Percentiles rank a stretch among this genome's conserved stretches.
These are phyloP conservation scores for Fusarium pseudonygamai DNA, from an alignment of 2,329 filamentous ascomycete genomes.

Conservation along the genomic window DNA sequence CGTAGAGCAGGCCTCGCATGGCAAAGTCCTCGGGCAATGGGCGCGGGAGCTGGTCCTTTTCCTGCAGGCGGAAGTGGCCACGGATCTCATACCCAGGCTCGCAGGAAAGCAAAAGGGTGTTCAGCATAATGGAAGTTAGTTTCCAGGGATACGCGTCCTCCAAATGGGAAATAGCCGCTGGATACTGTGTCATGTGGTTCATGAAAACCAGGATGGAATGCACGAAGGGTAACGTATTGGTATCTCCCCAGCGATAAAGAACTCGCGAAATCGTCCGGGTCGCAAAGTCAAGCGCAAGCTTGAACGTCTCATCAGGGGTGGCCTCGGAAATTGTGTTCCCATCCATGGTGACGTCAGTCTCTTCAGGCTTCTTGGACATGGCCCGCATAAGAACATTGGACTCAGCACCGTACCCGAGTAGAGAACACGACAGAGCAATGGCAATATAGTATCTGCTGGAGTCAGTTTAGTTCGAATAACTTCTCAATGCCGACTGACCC, in stretches of 20 bases:
- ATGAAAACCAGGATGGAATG: constrained; percentile 72
- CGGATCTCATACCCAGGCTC: constrained; percentile 50
- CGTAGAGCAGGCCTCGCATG: constrained; percentile 70
- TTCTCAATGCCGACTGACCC: constrained; percentile 46
- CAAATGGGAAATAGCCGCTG: constrained; percentile 55
- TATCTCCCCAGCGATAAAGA: constrained; percentile 63
- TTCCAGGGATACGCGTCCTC: constrained; percentile 64
- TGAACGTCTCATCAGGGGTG: constrained; percentile 43
- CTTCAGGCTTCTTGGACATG: constrained; percentile 45
- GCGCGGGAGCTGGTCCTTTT: constrained; percentile 54
- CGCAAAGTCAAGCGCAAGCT: constrained; percentile 53
- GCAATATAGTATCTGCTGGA: constrained; percentile 45
- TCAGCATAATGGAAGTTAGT: constrained; percentile 51
- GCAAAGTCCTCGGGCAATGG: constrained; percentile 76
- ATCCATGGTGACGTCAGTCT: constrained; percentile 41
- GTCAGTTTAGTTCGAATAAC: neutral
- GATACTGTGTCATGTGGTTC: constrained; percentile 53
- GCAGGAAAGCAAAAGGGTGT: constrained; percentile 44
- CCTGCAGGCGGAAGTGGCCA: constrained; percentile 58
- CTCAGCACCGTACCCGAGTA: constrained; percentile 50
- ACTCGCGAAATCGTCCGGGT: constrained; percentile 57
- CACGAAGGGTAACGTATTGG: constrained; percentile 69
- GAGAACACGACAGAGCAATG: constrained; percentile 46
- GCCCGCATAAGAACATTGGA: constrained; percentile 57
- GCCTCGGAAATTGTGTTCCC: constrained; percentile 38